These are phyloP conservation scores for Populus pruinosa DNA, from an alignment of 345 rosid species.

Conservation along the genomic window DNA sequence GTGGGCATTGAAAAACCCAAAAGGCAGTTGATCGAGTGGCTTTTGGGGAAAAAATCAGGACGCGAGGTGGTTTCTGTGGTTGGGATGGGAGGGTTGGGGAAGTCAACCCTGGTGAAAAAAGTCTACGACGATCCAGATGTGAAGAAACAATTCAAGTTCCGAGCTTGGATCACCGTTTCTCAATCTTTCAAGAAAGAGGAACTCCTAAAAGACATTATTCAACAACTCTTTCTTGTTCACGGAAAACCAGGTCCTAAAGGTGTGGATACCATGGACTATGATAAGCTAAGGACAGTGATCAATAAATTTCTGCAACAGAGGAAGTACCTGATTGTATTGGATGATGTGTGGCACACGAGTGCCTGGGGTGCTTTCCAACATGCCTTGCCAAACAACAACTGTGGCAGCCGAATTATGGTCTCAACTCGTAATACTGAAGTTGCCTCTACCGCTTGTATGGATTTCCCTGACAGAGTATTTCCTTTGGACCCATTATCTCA, in stretches of 20 bases:
- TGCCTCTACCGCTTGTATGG: slow-evolving; percentile 13
- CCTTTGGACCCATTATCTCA: slow-evolving; percentile 8
- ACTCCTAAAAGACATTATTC: slow-evolving; percentile 8
- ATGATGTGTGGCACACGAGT: slow-evolving; percentile 21
- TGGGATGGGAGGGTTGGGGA: slow-evolving; percentile 21
- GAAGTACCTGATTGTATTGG: slow-evolving; percentile 21
- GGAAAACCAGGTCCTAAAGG: slow-evolving; percentile 4
- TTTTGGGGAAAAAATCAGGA: not conserved
- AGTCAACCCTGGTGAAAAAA: slow-evolving; percentile 13
- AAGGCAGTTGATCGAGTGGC: slow-evolving; percentile 12
- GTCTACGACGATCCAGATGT: slow-evolving; percentile 13
- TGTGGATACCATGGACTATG: not conserved
- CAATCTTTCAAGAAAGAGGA: slow-evolving; percentile 4
- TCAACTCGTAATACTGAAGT: slow-evolving; percentile 19
- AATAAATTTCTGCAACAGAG: slow-evolving; percentile 3
- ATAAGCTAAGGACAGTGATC: not conserved
- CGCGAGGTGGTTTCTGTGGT: slow-evolving; percentile 13
- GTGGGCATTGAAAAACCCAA: slow-evolving; percentile 25
- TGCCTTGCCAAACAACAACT: slow-evolving; percentile 13
- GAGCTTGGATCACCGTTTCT: slow-evolving; percentile 20
- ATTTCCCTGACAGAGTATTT: slow-evolving; percentile 11
- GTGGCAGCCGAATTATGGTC: slow-evolving; percentile 26
- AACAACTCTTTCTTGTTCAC: slow-evolving; percentile 3
- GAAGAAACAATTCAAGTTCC: slow-evolving; percentile 14
- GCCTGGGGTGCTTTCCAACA: slow-evolving; percentile 19